Percentiles rank a stretch among this genome's conserved stretches.
Evolutionary conservation across 805 yeast species (phyloP).

Genomic region (Nakazawaea siamensis): DNA sequence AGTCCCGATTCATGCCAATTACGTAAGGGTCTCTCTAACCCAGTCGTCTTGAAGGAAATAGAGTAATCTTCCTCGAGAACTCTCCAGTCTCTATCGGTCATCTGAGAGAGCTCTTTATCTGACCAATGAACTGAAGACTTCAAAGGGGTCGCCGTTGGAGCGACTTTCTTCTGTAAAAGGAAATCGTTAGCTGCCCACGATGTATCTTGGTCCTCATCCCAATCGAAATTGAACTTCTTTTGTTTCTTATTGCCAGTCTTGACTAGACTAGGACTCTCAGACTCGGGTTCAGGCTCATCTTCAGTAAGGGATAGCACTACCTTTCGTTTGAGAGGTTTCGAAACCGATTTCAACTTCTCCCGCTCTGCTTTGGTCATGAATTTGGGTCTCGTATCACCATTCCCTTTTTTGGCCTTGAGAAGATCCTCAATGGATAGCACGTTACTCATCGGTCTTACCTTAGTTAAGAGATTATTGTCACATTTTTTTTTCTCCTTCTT

Average conservation of each 20-base stretch:
- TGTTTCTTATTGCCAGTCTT: not conserved
- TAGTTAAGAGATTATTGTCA: no score
- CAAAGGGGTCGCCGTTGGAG: constrained; percentile 3
- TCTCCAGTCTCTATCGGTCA: constrained; percentile 88
- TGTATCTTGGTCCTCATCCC: constrained; percentile 69
- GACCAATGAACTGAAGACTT: constrained; percentile 47
- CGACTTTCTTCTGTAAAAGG: constrained; percentile 9
- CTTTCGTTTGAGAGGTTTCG: no score
- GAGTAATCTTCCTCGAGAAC: constrained; percentile 71
- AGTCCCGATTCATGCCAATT: constrained; percentile 61
- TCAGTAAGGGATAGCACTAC: no score
- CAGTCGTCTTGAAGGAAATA: constrained; percentile 39
- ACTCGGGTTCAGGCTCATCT: no score
- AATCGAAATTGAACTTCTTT: constrained; percentile 54
- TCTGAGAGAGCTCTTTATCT: constrained; percentile 48
- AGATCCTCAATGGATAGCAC: no score
- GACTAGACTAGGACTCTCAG: no score
- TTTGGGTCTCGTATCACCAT: no score
- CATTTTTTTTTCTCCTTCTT: no score
- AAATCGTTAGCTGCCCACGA: constrained; percentile 4
- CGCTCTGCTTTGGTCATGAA: no score
- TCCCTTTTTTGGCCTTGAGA: no score
- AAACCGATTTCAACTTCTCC: no score
- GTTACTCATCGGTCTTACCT: no score
- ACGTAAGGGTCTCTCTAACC: constrained; percentile 53